Percentiles rank a stretch among this genome's conserved stretches.
These are phyloP conservation scores for Gossypium turneri DNA, from an alignment of 345 rosid species.

Conservation along the genomic window DNA sequence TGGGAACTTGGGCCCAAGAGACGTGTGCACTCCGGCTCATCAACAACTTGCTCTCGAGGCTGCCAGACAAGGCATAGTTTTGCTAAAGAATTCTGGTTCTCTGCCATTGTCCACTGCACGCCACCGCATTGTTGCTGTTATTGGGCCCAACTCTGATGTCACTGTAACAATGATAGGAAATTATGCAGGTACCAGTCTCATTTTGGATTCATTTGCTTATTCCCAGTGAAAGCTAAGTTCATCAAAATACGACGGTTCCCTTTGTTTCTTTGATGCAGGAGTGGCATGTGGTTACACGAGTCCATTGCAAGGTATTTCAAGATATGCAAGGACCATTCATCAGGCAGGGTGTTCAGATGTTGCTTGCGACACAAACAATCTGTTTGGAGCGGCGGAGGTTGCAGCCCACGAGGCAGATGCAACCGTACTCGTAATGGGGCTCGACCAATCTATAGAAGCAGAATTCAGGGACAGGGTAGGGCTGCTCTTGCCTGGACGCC, in stretches of 20 bases:
- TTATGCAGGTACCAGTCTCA: constrained; percentile 59
- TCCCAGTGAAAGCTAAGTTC: neutral
- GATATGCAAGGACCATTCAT: constrained; percentile 54
- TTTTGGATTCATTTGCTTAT: neutral
- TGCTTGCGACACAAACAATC: constrained; percentile 42
- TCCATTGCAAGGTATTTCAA: constrained; percentile 66
- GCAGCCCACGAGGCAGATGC: constrained; percentile 70
- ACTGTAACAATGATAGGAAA: constrained; percentile 95
- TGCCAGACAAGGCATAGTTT: constrained; percentile 79
- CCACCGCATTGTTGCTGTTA: constrained; percentile 66
- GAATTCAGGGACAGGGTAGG: constrained; percentile 67
- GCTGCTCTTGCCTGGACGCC: constrained; percentile 65
- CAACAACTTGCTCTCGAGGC: constrained; percentile 74
- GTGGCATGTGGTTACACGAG: constrained; percentile 66
- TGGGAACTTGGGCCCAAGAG: constrained; percentile 70
- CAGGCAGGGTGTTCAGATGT: constrained; percentile 62
- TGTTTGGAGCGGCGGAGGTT: constrained; percentile 44
- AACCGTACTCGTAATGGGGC: constrained; percentile 80
- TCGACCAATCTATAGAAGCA: constrained; percentile 84
- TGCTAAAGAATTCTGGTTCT: constrained; percentile 55
- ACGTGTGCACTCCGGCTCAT: constrained; percentile 75
- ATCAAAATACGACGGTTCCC: neutral
- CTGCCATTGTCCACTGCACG: constrained; percentile 57
- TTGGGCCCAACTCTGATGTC: constrained; percentile 92
- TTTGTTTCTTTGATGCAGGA: constrained; percentile 30